Conservation (phyloP, 345 rosid species). For the Moringa oleifera region DNA sequence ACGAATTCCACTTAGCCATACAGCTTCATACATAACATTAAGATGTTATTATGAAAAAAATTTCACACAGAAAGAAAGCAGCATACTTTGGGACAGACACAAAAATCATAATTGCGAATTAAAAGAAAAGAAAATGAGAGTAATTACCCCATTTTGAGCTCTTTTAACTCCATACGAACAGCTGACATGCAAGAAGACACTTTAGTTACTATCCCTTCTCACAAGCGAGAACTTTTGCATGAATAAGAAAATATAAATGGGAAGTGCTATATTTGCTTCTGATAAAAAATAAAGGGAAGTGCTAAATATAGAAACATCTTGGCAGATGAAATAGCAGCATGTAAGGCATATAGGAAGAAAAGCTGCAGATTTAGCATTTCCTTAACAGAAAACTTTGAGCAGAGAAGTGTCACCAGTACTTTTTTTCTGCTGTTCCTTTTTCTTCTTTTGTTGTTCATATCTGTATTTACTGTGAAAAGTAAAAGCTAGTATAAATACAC, state of each 20-base stretch:
- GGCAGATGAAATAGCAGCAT: constrained; percentile 3
- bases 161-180: constrained; percentile 72
- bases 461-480: constrained; percentile 54
- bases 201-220: constrained; percentile 29
- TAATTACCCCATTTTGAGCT: constrained; percentile 88
- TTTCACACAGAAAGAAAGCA: too few species aligned
- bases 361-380: constrained; percentile 4
- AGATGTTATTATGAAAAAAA: too few species aligned
- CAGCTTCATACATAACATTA: too few species aligned
- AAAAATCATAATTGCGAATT: too few species aligned
- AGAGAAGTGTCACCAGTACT: constrained; percentile 43
- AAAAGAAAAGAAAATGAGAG: background rate
- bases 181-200: constrained; percentile 35
- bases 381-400: constrained; percentile 19
- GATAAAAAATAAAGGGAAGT: too few species aligned
- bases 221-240: constrained; percentile 6
- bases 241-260: constrained; percentile 14
- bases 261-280: constrained; percentile 12
- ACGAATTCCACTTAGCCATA: too few species aligned
- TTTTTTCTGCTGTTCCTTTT: constrained; percentile 79
- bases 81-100: too few species aligned
- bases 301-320: constrained; percentile 12
- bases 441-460: constrained; percentile 85
- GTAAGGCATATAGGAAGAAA: background rate
- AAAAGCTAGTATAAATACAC: background rate